phyloP scores from a whole-genome alignment of 345 rosid genomes.

The Zanthoxylum bungeanum region DNA sequence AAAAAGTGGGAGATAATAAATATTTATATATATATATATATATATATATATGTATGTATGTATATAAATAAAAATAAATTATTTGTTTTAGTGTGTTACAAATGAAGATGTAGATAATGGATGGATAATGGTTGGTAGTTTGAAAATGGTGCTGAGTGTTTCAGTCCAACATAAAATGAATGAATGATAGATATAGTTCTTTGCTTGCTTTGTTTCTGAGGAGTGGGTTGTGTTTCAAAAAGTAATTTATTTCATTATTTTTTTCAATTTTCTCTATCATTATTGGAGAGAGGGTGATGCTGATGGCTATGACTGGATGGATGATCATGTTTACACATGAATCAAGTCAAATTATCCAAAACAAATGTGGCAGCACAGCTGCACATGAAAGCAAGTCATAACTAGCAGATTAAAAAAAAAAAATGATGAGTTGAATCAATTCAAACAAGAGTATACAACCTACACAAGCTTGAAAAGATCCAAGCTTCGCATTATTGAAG shows the following conservation, averaged over 20 bases:
- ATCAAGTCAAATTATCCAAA: too few relatives aligned
- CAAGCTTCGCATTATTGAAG: constrained; percentile 48
- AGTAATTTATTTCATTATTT: constrained; percentile 32
- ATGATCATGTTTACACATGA: too few relatives aligned
- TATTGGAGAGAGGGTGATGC: constrained; percentile 15
- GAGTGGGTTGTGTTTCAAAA: constrained; percentile 24
- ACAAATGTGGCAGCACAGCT: too few relatives aligned
- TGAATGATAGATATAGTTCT: too few relatives aligned
- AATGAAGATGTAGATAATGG: constrained; percentile 23
- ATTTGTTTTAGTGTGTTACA: constrained; percentile 13
- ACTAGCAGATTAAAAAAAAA: constrained; percentile 23
- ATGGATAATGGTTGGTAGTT: constrained; percentile 27
- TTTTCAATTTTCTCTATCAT: too few relatives aligned
- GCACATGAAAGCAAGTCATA: constrained; percentile 4
- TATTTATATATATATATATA: too few relatives aligned
- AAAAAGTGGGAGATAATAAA: constrained; percentile 34
- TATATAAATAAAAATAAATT: too few relatives aligned
- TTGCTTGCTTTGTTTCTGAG: constrained; percentile 21
- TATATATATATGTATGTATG: too few relatives aligned
- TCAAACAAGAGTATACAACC: constrained; percentile 20
- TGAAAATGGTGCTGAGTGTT: constrained; percentile 3
- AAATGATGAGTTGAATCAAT: constrained; percentile 12
- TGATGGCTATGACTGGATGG: too few relatives aligned
- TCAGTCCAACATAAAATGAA: constrained; percentile 21
- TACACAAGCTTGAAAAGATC: constrained; percentile 21